Evolutionary conservation across 208 protist species (phyloP), one percentile per base, ranked within the genome.

Genomic region (Herpetomonas muscarum): DNA sequence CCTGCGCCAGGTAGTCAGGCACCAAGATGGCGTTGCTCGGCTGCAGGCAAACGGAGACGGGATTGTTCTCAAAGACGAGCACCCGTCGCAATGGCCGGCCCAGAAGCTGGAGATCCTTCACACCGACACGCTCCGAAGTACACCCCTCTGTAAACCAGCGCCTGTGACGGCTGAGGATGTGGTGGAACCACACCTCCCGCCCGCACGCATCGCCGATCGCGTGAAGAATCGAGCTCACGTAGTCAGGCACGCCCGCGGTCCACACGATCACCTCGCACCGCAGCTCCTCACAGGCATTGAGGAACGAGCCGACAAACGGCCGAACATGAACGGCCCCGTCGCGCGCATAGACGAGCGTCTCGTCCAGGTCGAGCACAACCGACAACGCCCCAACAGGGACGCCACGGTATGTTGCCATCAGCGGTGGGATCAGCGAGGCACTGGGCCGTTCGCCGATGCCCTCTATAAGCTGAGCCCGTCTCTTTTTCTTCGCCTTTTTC

Each of bases 51-150:
- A 91, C 71, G 9, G 84, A 87, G 1, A 75, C 57, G 12, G 89
- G 85, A 60, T 75, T 92, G 61, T 95, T 95, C 56, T 93, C 85
- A n/a, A 95, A 28, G 47, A 93, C 48, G 17, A 93, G 15, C 5
- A 90, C 62, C 12, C 75, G 74, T 7, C 76, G 58, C 26, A 87
- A 13, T 3, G 64, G 64, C 5, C 85, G 67, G 12, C 78, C 81
- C 1, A 95, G 73, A 1, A 64, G 55, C 0, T 59, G 58, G 2
- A 93, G 42, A 49, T 95, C 85, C 61, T 95, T 93, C 19, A 84
- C 75, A 3, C 59, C 61, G 24, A 73, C 60, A 36, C 42, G 39
- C 13, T 61, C 70, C 21, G 54, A 66, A 10, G 28, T 36, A 32
- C 59, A 59, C 17, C 47, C 55, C 3, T 34, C 64, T 13, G 44